Base-by-base conservation (phyloP, 306 rosid species). In the Cotoneaster glaucophyllus region DNA sequence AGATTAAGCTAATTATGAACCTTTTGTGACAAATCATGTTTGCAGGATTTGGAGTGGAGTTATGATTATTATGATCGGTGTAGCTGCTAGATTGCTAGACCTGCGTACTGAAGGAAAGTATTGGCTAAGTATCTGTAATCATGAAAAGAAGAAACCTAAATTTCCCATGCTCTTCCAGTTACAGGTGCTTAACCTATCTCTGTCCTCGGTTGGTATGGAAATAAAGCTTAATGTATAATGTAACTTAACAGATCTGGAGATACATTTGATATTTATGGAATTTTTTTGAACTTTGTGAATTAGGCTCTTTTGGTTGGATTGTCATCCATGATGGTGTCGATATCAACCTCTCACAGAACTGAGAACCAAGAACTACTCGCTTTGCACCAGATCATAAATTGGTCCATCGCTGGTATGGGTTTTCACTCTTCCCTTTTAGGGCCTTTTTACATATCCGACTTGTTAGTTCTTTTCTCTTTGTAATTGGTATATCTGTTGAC, bases 311-410 rank as follows among this genome's bases (percentile, higher is more conserved):
- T 90, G 88, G 96, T 93, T 74, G 94, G 87, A 21, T 79, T 93
- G 71, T 87, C 98, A 39, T 91, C 94, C 2, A 43, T 86, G 48
- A 93, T 90, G 98, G 98, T 93, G 80, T 89, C 86, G 17, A 73
- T 93, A 76, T 86, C 98, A 83, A 93, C 98, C 19, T 71, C 92
- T 77, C 94, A 93, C 79, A 85, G 98, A 83, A 84, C 92, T 25
- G 83, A 90, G 71, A 93, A 88, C 67, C 94, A 34, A 57, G 91
- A 93, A 82, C 81, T 93, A 78, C 96, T 70, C 72, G 88, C 79
- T 34, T 68, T 83, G 44, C 93, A 93, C 85, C 98, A 93, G 84
- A 72, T 89, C 77, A 71, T 86, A 71, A 93, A 88, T 77, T 90
- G 96, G 97, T 83, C 69, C 64, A 52, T 93, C 80, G 93, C 96